phyloP scores from a whole-genome alignment of 1,284 basidiomycete genomes.

The Fomitiporia mediterranea region DNA sequence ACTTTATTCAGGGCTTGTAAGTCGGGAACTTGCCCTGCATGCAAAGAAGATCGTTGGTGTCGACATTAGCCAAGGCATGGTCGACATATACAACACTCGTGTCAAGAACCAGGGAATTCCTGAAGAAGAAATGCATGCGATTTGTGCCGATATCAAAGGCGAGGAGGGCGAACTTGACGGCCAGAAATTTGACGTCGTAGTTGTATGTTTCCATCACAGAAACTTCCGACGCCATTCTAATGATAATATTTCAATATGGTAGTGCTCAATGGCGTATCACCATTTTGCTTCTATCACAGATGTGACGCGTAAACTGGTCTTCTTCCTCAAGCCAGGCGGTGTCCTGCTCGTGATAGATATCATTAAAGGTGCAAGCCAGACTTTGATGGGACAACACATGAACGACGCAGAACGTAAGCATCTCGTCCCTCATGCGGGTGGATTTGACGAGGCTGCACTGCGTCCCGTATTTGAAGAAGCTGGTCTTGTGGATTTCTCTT shows the following conservation, averaged over 20 bases:
- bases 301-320: conserved; percentile 47
- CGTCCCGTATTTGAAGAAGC: conserved; percentile 42
- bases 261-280: conserved; percentile 69
- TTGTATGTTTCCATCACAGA: conserved; percentile 35
- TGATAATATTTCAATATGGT: background rate
- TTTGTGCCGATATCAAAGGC: conserved; percentile 46
- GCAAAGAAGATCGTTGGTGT: conserved; percentile 59
- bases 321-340: conserved; percentile 58
- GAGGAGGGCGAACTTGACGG: conserved; percentile 44
- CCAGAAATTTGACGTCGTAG: conserved; percentile 56
- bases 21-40: conserved; percentile 48
- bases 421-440: conserved; percentile 49
- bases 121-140: conserved; percentile 54
- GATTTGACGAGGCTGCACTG: conserved; percentile 46
- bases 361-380: conserved; percentile 29
- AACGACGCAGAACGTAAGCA: conserved; percentile 27
- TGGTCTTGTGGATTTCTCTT: conserved; percentile 40
- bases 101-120: conserved; percentile 53
- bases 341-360: conserved; percentile 57
- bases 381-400: background rate
- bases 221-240: background rate
- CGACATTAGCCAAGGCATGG: conserved; percentile 62
- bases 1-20: conserved; percentile 45
- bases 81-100: conserved; percentile 58
- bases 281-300: conserved; percentile 51